These are phyloP conservation scores for Clonostachys byssicola DNA, from an alignment of 2,329 filamentous ascomycete species.

Conservation along the genomic window DNA sequence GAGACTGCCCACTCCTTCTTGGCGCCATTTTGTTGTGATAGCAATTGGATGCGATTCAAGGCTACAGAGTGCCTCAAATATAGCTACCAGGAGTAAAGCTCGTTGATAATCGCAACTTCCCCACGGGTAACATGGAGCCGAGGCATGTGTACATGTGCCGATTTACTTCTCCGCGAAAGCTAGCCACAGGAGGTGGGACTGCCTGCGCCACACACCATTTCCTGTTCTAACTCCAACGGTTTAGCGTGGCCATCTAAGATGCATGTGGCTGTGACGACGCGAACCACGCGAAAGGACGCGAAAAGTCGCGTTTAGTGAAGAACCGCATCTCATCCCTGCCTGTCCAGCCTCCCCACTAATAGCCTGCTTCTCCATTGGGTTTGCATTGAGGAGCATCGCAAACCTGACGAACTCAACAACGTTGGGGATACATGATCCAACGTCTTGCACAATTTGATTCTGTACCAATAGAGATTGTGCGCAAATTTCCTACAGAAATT, in stretches of 20 bases:
- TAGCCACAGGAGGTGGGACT: conserved; percentile 7
- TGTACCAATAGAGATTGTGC: too few relatives aligned
- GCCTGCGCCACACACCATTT: neutral
- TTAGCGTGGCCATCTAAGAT: conserved; percentile 10
- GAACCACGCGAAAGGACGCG: conserved; percentile 28
- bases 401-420: neutral
- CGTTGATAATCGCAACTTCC: too few relatives aligned
- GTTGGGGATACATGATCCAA: neutral
- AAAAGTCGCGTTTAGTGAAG: conserved; percentile 4
- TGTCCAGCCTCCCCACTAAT: neutral
- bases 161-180: neutral
- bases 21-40: conserved; percentile 32
- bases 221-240: neutral
- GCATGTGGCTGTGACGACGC: conserved; percentile 16
- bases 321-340: conserved; percentile 12
- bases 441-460: neutral
- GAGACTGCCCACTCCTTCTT: conserved; percentile 54
- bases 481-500: neutral
- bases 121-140: too few relatives aligned
- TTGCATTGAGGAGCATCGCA: neutral
- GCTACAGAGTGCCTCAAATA: too few relatives aligned
- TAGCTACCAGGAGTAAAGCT: too few relatives aligned
- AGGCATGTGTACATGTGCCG: too few relatives aligned
- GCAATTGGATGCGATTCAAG: too few relatives aligned
- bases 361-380: neutral